These are phyloP conservation scores for Stereocaulon alpinum DNA, from an alignment of 495 filamentous ascomycete species.

Conservation along the genomic window DNA sequence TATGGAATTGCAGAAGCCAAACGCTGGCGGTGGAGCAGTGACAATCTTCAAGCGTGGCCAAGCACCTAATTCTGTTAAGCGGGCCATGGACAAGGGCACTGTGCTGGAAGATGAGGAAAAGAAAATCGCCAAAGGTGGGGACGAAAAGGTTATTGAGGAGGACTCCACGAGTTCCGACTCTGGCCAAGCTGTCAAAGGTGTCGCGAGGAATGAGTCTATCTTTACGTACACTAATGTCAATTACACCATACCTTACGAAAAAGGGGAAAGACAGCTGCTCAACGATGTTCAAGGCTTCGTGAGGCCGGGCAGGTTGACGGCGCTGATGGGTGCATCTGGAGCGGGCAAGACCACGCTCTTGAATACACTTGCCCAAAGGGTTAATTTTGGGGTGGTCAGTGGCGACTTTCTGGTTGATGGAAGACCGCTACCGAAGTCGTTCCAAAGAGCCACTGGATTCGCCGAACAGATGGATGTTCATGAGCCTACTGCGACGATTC, in stretches of 20 bases:
- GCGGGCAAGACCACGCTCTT: constrained; percentile 54
- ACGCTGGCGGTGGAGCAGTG: constrained; percentile 59
- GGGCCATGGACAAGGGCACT: constrained; percentile 34
- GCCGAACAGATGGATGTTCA: constrained; percentile 80
- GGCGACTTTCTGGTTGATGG: constrained; percentile 47
- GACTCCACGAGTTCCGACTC: constrained; percentile 23
- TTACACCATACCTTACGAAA: constrained; percentile 59
- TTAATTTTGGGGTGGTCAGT: constrained; percentile 42
- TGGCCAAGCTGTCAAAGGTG: constrained; percentile 26
- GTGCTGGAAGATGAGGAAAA: constrained; percentile 40
- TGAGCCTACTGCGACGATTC: constrained; percentile 64
- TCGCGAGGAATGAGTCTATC: constrained; percentile 51
- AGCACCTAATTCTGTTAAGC: constrained; percentile 42
- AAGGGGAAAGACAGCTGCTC: constrained; percentile 47
- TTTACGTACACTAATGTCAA: constrained; percentile 74
- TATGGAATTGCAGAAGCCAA: constrained; percentile 60
- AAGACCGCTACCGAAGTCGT: constrained; percentile 37
- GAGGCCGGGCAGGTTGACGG: constrained; percentile 59
- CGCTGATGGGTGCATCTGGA: constrained; percentile 57
- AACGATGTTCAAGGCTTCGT: constrained; percentile 60
- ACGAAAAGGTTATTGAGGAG: constrained; percentile 24
- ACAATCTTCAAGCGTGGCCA: constrained; percentile 59
- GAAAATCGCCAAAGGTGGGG: constrained; percentile 13
- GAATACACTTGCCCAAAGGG: constrained; percentile 44
- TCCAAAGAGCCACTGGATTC: constrained; percentile 66